Base-by-base conservation (phyloP, 2,329 filamentous ascomycete genomes). In the Cladosporium phlei region DNA sequence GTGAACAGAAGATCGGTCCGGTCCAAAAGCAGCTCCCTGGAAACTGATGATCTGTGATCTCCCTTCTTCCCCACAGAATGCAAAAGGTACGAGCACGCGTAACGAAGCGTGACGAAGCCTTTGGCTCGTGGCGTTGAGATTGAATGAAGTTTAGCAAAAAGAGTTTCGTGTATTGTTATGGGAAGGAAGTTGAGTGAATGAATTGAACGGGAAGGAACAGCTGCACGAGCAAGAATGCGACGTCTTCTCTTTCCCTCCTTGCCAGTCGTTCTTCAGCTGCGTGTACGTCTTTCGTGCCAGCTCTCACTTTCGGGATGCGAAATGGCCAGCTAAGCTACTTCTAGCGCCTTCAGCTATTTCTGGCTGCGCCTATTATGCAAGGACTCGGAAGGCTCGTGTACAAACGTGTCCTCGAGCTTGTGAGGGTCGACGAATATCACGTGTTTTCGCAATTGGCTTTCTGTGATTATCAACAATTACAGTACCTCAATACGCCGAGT, bases 241-340 rank as follows among this genome's bases (percentile, higher is more conserved):
- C 33, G 9, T 22, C 20, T 24, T 24, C n/a, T 14, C 5, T 7
- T 7, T 24, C 7, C 2, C 12, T 20, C 33, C 10, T 8, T 17
- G 7, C 4, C 32, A 2, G 9, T 10, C 22, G n/a, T 11, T 38
- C 37, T 38, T 20, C 37, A 38, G 16, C 16, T 20, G 14, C 37
- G 14, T 28, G 14, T n/a, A 27, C 30, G 30, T 33, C n/a, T n/a
- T n/a, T n/a, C n/a, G n/a, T n/a, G n/a, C n/a, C n/a, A n/a, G n/a
- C n/a, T n/a, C n/a, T n/a, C n/a, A 14, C 27, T n/a, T n/a, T 5
- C 5, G 30, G 16, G 9, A 14, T 14, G 14, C n/a, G 16, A n/a
- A 38, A n/a, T 39, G 37, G 37, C 37, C 37, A 39, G 37, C 37
- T 39, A 39, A 29, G 37, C 37, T 39, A 37, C 37, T 39, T 39